Evolutionary conservation across 352 stramenopile species (phyloP), one percentile per base, ranked within the genome.

Genomic region (Phytophthora podocarpi): DNA sequence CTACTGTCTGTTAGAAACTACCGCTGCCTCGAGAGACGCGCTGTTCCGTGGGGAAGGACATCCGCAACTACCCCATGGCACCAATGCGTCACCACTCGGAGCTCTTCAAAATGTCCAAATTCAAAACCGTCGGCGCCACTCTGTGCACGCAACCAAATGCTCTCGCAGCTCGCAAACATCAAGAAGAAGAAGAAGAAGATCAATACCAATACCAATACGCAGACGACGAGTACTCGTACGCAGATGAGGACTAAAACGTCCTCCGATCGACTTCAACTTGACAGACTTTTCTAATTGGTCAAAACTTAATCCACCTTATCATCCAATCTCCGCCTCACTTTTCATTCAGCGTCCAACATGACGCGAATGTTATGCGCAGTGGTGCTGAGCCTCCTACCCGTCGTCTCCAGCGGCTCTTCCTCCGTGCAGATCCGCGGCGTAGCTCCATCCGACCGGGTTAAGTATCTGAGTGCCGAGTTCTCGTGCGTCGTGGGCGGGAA

Each of bases 81-180:
- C 39, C 69, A 23, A 51, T 74, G 11, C 60, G 70, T n/a, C n/a
- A n/a, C n/a, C n/a, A n/a, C n/a, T n/a, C n/a, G 15, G 78, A 90
- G 32, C 69, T 80, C 3, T 94, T 94, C 75, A 94, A 94, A 48
- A 91, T 94, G 85, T 85, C 81, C 66, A 94, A 94, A 66, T 94
- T 94, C 64, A 90, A 87, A 59, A 86, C 87, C 24, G 81, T 94
- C 15, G 80, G 77, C 31, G 76, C 76, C 36, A 78, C 84, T 23
- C 43, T 92, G 8, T 81, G 64, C 57, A 93, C 85, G 40, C 85
- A 94, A 34, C 82, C 85, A 8, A 74, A 58, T 18, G n/a, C n/a
- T n/a, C n/a, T n/a, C n/a, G n/a, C n/a, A n/a, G 59, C 61, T n/a
- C 54, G 18, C 54, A 59, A 32, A 32, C 35, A 28, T 26, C 47